These are phyloP conservation scores for Pichia membranifaciens DNA, from an alignment of 805 yeast species.

Conservation along the genomic window DNA sequence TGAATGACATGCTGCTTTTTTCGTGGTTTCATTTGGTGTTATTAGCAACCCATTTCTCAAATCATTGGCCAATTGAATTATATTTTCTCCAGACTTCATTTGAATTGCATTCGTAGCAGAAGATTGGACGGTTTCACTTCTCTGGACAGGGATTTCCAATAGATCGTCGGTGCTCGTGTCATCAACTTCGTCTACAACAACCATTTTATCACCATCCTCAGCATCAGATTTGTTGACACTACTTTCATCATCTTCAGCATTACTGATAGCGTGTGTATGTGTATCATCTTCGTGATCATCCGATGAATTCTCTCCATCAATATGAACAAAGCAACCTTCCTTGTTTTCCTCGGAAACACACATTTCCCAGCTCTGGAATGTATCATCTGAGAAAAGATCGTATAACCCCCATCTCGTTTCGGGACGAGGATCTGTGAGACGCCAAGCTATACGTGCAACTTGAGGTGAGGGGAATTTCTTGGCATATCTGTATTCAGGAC, in stretches of 20 bases:
- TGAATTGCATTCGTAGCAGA: constrained; percentile 5
- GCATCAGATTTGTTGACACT: constrained; percentile 11
- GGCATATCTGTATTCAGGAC: constrained; percentile 66
- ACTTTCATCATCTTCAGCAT: constrained; percentile 14
- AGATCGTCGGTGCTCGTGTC: constrained; percentile 12
- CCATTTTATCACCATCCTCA: not conserved
- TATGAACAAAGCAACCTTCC: constrained; percentile 3
- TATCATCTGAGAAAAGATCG: constrained; percentile 57
- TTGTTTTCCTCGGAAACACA: constrained; percentile 47
- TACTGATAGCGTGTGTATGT: not conserved
- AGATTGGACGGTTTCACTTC: not conserved
- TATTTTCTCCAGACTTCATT: constrained; percentile 9
- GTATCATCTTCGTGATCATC: not conserved
- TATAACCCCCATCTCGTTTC: constrained; percentile 52
- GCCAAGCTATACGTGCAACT: constrained; percentile 73
- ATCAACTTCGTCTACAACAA: not conserved
- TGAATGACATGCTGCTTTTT: constrained; percentile 19
- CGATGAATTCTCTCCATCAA: constrained; percentile 4
- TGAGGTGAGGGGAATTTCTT: constrained; percentile 54
- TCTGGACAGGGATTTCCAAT: not conserved
- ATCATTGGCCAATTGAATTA: constrained; percentile 15
- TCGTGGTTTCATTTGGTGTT: constrained; percentile 23
- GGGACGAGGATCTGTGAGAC: constrained; percentile 61
- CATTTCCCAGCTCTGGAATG: constrained; percentile 58
- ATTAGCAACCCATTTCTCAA: constrained; percentile 19